Base-by-base conservation (phyloP, 805 yeast genomes). In the Candida coquimbonensis region DNA sequence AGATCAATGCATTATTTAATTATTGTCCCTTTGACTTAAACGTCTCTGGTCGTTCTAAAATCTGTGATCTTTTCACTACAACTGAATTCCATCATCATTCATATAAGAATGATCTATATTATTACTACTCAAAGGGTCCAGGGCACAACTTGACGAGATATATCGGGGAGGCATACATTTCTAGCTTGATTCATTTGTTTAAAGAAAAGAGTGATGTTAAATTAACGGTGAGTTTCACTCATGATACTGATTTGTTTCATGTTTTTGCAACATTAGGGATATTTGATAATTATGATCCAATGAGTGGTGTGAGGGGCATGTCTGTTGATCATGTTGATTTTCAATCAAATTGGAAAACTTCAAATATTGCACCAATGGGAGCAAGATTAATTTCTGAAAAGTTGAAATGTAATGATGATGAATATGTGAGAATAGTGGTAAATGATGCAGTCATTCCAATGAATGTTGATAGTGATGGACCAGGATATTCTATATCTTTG, bases 201-300 rank as follows among this genome's bases (percentile, higher is more conserved):
- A 65, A 70, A 52, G 65, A 44, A 4, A 38, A 41, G 14, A 68
- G 65, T 24, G 61, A 61, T 7, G 53, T 56, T 8, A 57, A 72
- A 47, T 56, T 78, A 34, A 68, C 73, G 57, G 64, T 72, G 39
- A 66, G 70, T 21, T 78, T 78, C 57, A 63, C 73, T 16, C 84
- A 79, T 60, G 84, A 79, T 57, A 73, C 79, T 35, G 80, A 79
- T 53, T 62, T 78, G 39, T 73, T 73, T 47, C 63, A 70, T n/a
- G 68, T 72, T 54, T 67, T 73, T 39, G 62, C 78, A 24, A 72
- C 78, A 5, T 58, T 77, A 24, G 81, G 80, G 3, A 49, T 79
- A 36, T 61, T 71, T 16, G 61, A 54, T 38, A 53, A 42, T 24
- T 33, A 14, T 21, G 29, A 36, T 34, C 17, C 24, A 12, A 21